Percentiles rank a stretch among this genome's conserved stretches.
These are phyloP conservation scores for Echeveria elegans DNA, from an alignment of 164 flowering plant genomes.

Conservation along the genomic window DNA sequence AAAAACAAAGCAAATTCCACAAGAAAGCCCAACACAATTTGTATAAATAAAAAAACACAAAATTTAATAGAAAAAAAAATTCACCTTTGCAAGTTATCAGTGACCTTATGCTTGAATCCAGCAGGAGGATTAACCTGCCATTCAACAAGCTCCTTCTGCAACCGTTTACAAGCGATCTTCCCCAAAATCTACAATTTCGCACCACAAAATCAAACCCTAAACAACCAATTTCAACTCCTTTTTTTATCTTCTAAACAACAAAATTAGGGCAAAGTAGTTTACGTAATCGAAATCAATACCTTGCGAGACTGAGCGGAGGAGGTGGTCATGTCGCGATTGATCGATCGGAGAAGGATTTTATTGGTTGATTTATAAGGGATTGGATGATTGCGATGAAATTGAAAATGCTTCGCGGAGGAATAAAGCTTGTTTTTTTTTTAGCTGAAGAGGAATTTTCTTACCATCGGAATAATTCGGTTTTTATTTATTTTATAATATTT, in stretches of 20 bases:
- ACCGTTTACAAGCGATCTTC: conserved; percentile 78
- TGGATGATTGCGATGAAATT: not conserved
- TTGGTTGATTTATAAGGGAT: not conserved
- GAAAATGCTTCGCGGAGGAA: conserved; percentile 7
- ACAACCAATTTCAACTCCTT: not conserved
- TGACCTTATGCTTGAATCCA: conserved; percentile 77
- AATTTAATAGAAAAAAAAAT: not conserved
- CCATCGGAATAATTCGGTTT: not conserved
- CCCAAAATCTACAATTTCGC: conserved; percentile 35
- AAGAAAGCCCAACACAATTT: too few species aligned
- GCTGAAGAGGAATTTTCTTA: not conserved
- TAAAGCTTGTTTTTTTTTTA: not conserved
- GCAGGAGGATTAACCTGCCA: conserved; percentile 87
- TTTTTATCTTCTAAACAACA: too few species aligned
- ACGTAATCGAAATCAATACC: conserved; percentile 11
- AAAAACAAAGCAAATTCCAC: not conserved
- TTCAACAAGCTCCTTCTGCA: conserved; percentile 81
- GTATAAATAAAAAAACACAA: too few species aligned
- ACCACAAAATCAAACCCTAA: not conserved
- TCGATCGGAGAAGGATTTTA: not conserved
- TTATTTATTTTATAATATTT: not conserved
- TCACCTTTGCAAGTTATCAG: conserved; percentile 87
- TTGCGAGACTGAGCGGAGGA: conserved; percentile 30
- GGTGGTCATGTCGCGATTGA: conserved; percentile 24
- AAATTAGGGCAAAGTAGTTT: not conserved